Evolutionary conservation across 2,329 filamentous ascomycete genomes (phyloP).

Genomic region (Aspergillus clavatus): DNA sequence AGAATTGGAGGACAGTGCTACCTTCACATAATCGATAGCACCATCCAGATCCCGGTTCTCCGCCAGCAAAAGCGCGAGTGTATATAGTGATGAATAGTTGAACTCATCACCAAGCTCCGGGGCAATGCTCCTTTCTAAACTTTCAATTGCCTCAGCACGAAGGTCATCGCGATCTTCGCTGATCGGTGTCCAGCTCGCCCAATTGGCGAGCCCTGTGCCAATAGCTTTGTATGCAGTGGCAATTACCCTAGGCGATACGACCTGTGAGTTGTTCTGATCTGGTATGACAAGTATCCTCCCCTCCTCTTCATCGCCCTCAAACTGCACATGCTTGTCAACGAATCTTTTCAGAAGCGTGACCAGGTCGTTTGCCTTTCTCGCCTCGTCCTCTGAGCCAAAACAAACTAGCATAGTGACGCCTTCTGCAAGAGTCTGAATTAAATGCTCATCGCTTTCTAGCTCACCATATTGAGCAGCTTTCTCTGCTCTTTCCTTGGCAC

Average conservation of each 20-base stretch:
- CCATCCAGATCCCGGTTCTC: slow-evolving; percentile 75
- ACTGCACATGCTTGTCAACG: slow-evolving; percentile 56
- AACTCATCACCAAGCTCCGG: slow-evolving; percentile 61
- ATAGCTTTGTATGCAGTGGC: slow-evolving; percentile 77
- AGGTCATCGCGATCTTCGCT: slow-evolving; percentile 65
- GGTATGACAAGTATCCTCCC: slow-evolving; percentile 16
- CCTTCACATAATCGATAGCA: slow-evolving; percentile 78
- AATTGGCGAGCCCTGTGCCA: slow-evolving; percentile 79
- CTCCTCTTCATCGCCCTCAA: slow-evolving; percentile 19
- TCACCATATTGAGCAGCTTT: slow-evolving; percentile 62
- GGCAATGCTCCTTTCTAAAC: slow-evolving; percentile 67
- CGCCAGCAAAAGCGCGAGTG: slow-evolving; percentile 76
- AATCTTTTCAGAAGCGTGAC: slow-evolving; percentile 68
- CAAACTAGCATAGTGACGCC: slow-evolving; percentile 76
- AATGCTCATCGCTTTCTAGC: slow-evolving; percentile 72
- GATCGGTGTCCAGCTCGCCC: slow-evolving; percentile 77
- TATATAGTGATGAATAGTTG: slow-evolving; percentile 73
- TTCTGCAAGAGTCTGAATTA: slow-evolving; percentile 73
- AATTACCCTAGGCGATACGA: slow-evolving; percentile 57
- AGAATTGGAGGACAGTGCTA: slow-evolving; percentile 59
- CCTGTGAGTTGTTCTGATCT: slow-evolving; percentile 14
- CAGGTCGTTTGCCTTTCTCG: slow-evolving; percentile 72
- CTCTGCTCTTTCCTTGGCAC: slow-evolving; percentile 75
- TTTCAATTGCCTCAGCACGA: slow-evolving; percentile 71
- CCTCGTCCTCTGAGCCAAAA: slow-evolving; percentile 69